Percentiles rank a stretch among this genome's conserved stretches.
These are phyloP conservation scores for Pelargonium nanum DNA, from an alignment of 345 rosid genomes.

Conservation along the genomic window DNA sequence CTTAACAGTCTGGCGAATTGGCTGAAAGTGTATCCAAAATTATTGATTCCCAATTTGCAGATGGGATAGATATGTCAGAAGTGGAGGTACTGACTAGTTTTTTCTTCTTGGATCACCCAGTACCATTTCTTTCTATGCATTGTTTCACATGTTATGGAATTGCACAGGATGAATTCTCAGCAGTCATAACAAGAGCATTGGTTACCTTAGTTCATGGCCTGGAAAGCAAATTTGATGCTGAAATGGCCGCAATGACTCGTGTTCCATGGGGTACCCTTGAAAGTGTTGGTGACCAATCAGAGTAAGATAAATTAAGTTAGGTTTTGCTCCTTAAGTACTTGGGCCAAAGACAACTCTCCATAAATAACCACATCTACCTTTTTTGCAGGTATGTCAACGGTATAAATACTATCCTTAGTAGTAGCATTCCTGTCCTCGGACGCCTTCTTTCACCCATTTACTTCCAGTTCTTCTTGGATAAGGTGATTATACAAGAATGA, in stretches of 20 bases:
- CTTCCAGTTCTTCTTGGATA: constrained; percentile 75
- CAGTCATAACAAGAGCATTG: constrained; percentile 77
- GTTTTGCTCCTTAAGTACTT: background rate
- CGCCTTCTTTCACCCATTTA: constrained; percentile 57
- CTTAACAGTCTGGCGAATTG: constrained; percentile 73
- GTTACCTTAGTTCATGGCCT: constrained; percentile 85
- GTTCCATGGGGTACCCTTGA: constrained; percentile 95
- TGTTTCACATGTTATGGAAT: constrained; percentile 12
- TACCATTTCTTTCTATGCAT: constrained; percentile 9
- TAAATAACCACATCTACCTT: constrained; percentile 15
- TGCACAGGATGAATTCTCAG: constrained; percentile 92
- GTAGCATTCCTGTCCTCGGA: constrained; percentile 55
- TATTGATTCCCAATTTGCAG: constrained; percentile 74
- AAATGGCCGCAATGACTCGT: constrained; percentile 95
- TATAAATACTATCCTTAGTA: constrained; percentile 48
- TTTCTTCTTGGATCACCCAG: constrained; percentile 5
- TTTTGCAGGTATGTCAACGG: constrained; percentile 63
- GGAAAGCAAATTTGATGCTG: constrained; percentile 90
- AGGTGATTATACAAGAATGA: constrained; percentile 27
- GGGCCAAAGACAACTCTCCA: background rate
- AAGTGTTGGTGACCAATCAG: constrained; percentile 97
- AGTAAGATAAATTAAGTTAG: constrained; percentile 30
- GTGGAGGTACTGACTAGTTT: constrained; percentile 55
- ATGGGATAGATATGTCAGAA: constrained; percentile 78
- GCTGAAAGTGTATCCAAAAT: constrained; percentile 93